phyloP scores from a whole-genome alignment of 2,329 filamentous ascomycete species.

The Apiospora aurea region DNA sequence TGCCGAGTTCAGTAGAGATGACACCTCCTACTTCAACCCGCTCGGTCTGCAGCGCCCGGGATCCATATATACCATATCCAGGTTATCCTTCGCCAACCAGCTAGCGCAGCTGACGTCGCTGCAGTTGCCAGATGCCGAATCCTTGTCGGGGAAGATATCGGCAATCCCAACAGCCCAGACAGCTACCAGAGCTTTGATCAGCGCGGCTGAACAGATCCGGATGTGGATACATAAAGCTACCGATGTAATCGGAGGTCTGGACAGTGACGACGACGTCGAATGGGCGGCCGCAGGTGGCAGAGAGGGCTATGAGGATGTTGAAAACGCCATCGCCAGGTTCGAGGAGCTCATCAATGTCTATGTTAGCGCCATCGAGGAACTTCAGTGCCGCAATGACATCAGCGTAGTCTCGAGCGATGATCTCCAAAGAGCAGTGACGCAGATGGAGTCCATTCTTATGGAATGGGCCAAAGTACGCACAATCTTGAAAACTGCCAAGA shows the following conservation, averaged over 20 bases:
- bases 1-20: constrained; percentile 56
- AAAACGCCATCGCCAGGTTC: constrained; percentile 80
- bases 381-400: constrained; percentile 83
- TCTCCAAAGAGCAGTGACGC: constrained; percentile 76
- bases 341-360: constrained; percentile 92
- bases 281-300: constrained; percentile 91
- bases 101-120: constrained; percentile 91
- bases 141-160: constrained; percentile 82
- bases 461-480: constrained; percentile 86
- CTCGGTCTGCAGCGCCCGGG: constrained; percentile 73
- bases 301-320: constrained; percentile 77
- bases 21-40: constrained; percentile 71
- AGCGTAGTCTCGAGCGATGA: constrained; percentile 72
- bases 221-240: constrained; percentile 94
- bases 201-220: constrained; percentile 89
- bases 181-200: constrained; percentile 83
- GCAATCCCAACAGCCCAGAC: constrained; percentile 84
- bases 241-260: constrained; percentile 85
- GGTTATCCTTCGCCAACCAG: constrained; percentile 91
- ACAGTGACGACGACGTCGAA: constrained; percentile 96
- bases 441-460: constrained; percentile 87
- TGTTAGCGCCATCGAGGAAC: constrained; percentile 88
- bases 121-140: constrained; percentile 83
- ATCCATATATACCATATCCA: constrained; percentile 92
- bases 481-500: constrained; percentile 80